phyloP scores from a whole-genome alignment of 441 rosid genomes.

The Erysimum cheiri region DNA sequence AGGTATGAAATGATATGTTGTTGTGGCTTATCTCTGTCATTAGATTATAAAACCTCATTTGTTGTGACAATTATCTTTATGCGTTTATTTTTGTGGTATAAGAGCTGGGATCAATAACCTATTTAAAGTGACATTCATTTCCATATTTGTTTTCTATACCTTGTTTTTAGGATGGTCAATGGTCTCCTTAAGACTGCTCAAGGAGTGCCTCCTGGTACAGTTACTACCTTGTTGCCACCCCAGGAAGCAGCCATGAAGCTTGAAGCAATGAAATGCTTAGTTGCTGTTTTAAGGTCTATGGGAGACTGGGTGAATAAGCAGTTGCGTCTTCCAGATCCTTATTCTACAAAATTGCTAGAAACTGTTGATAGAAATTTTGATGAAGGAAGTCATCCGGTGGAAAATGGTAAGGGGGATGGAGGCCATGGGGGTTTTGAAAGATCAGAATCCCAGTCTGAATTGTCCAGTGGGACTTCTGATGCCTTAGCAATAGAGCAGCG shows the following conservation, averaged over 20 bases:
- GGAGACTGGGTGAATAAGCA: slow-evolving; percentile 99
- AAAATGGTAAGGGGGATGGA: slow-evolving; percentile 87
- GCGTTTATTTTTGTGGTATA: slow-evolving; percentile 1
- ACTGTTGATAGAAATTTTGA: slow-evolving; percentile 67
- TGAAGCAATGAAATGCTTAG: slow-evolving; percentile 98
- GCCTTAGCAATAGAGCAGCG: slow-evolving; percentile 94
- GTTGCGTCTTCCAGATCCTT: slow-evolving; percentile 87
- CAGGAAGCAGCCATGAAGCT: slow-evolving; percentile 94
- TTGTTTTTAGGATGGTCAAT: slow-evolving; percentile 87
- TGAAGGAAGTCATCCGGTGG: slow-evolving; percentile 61
- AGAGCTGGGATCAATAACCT: slow-evolving; percentile 9
- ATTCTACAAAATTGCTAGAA: slow-evolving; percentile 67
- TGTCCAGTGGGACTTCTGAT: slow-evolving; percentile 86
- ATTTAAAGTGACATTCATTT: slow-evolving; percentile 24
- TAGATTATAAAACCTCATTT: slow-evolving; percentile 27
- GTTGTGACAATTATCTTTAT: slow-evolving; percentile 13
- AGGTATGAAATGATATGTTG: slow-evolving; percentile 57
- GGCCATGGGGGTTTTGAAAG: slow-evolving; percentile 70
- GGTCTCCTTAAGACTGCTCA: slow-evolving; percentile 99
- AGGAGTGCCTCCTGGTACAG: slow-evolving; percentile 89
- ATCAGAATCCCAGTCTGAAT: slow-evolving; percentile 87
- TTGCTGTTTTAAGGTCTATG: slow-evolving; percentile 92
- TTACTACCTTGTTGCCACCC: slow-evolving; percentile 83
- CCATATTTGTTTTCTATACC: slow-evolving; percentile 24
- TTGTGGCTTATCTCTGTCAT: slow-evolving; percentile 20